A percentile compares a stretch with the other conserved stretches of the same genome.
These are phyloP conservation scores for Alternaria gansuensis DNA, from an alignment of 2,329 filamentous ascomycete genomes.

Conservation along the genomic window DNA sequence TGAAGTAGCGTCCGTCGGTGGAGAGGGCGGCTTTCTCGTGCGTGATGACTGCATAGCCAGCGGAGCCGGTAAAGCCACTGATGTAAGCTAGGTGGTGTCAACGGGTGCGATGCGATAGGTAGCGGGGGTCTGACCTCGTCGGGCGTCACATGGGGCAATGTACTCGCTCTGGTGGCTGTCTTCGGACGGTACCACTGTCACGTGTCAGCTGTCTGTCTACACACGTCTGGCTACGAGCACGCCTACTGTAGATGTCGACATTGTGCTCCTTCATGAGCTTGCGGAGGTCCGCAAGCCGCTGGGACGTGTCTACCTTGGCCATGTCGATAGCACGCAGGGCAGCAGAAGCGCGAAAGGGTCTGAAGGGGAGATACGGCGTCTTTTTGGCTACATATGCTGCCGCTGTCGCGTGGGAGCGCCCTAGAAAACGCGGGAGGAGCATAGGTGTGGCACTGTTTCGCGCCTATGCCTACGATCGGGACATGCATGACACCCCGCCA, in stretches of 20 bases:
- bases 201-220: constrained; percentile 48
- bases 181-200: constrained; percentile 89
- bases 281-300: constrained; percentile 78
- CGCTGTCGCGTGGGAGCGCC: constrained; percentile 42
- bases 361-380: constrained; percentile 21
- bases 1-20: constrained; percentile 97
- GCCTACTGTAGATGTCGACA: constrained; percentile 88
- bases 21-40: constrained; percentile 86
- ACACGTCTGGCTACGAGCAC: background rate
- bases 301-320: constrained; percentile 80
- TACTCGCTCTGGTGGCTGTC: constrained; percentile 98
- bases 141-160: constrained; percentile 92
- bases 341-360: constrained; percentile 46
- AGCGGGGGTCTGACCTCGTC: constrained; percentile 66
- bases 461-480: constrained; percentile 37
- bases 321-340: constrained; percentile 63
- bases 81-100: constrained; percentile 72
- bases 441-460: constrained; percentile 32
- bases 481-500: constrained; percentile 35
- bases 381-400: constrained; percentile 40
- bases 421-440: constrained; percentile 43
- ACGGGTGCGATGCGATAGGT: constrained; percentile 31
- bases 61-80: constrained; percentile 92
- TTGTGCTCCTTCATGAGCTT: constrained; percentile 86
- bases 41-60: constrained; percentile 90